Conservation (phyloP, 2,329 filamentous ascomycete species). For the Gnomoniopsis smithogilvyi region DNA sequence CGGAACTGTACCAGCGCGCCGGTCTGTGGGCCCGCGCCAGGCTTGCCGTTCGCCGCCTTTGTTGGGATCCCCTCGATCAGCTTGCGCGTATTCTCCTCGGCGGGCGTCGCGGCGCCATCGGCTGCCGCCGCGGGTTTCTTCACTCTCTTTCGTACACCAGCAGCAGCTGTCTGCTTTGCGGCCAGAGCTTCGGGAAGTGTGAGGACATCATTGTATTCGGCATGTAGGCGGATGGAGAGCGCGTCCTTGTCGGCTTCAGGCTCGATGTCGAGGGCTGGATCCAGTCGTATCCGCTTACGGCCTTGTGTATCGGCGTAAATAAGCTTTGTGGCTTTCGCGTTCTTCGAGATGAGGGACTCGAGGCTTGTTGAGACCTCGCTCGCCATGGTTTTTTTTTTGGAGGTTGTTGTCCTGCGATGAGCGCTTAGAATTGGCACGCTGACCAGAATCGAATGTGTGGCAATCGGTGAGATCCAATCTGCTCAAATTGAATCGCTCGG, state of each 20-base stretch:
- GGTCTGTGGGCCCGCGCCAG: slow-evolving; percentile 25
- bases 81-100: slow-evolving; percentile 53
- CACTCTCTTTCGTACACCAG: slow-evolving; percentile 62
- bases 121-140: slow-evolving; percentile 40
- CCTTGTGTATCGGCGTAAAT: slow-evolving; percentile 33
- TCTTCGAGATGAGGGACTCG: slow-evolving; percentile 36
- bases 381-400: slow-evolving; percentile 23
- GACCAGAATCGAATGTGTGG: not conserved
- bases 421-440: slow-evolving; percentile 61
- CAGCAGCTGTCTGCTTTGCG: slow-evolving; percentile 68
- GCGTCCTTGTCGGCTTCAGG: slow-evolving; percentile 38
- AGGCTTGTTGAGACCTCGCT: slow-evolving; percentile 31
- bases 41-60: slow-evolving; percentile 26
- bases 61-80: slow-evolving; percentile 64
- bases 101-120: slow-evolving; percentile 26
- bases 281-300: slow-evolving; percentile 32
- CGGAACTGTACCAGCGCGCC: slow-evolving; percentile 33
- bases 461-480: not conserved
- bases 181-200: slow-evolving; percentile 75
- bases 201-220: slow-evolving; percentile 75
- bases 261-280: slow-evolving; percentile 35
- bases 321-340: slow-evolving; percentile 37
- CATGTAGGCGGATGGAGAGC: slow-evolving; percentile 57
- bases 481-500: not conserved
- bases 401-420: slow-evolving; percentile 20